Percentiles rank a stretch among this genome's conserved stretches.
These are phyloP conservation scores for Ceratocystis destructans DNA, from an alignment of 2,329 filamentous ascomycete species.

Conservation along the genomic window DNA sequence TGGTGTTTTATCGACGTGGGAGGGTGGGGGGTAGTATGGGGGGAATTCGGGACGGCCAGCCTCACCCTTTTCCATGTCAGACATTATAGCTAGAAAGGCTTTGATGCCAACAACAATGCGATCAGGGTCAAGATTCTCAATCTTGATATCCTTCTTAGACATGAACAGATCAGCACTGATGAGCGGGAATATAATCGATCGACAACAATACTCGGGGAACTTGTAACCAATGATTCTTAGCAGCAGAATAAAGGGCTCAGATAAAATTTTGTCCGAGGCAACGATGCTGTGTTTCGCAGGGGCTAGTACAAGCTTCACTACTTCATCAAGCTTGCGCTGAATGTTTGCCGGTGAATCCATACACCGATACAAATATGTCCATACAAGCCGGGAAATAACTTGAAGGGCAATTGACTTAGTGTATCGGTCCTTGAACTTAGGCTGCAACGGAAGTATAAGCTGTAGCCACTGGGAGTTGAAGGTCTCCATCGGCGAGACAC, in stretches of 20 bases:
- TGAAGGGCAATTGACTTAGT: slow-evolving; percentile 71
- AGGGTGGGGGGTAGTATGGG: slow-evolving; percentile 35
- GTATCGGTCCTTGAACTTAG: slow-evolving; percentile 70
- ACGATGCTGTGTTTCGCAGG: slow-evolving; percentile 66
- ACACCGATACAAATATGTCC: slow-evolving; percentile 85
- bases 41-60: slow-evolving; percentile 72
- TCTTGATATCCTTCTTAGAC: slow-evolving; percentile 60
- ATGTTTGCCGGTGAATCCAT: slow-evolving; percentile 56
- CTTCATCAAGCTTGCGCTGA: slow-evolving; percentile 73
- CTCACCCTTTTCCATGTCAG: slow-evolving; percentile 76
- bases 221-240: slow-evolving; percentile 91
- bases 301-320: slow-evolving; percentile 72
- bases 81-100: slow-evolving; percentile 84
- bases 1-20: slow-evolving; percentile 31
- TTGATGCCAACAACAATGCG: slow-evolving; percentile 95
- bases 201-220: slow-evolving; percentile 85
- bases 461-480: slow-evolving; percentile 82
- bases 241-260: slow-evolving; percentile 82
- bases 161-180: slow-evolving; percentile 85
- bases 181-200: slow-evolving; percentile 82
- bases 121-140: slow-evolving; percentile 90
- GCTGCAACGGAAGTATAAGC: slow-evolving; percentile 60
- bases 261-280: slow-evolving; percentile 68
- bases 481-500: slow-evolving; percentile 69
- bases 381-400: slow-evolving; percentile 77